phyloP scores from a whole-genome alignment of 2,329 filamentous ascomycete genomes.

The Aspergillus niger region DNA sequence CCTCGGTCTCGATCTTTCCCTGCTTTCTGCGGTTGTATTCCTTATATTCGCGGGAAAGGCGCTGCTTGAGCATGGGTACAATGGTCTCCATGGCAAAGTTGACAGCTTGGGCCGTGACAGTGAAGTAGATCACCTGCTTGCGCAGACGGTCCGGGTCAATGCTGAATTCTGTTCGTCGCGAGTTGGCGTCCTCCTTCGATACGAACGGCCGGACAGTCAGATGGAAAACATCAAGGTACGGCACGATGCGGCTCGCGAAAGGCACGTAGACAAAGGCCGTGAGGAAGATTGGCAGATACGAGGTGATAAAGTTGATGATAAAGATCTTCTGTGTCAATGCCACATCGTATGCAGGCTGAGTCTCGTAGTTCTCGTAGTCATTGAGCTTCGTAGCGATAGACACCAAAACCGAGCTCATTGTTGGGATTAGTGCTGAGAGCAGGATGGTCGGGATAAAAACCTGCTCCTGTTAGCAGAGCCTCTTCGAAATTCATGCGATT shows the following conservation, averaged over 20 bases:
- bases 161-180: conserved; percentile 63
- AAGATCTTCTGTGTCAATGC: conserved; percentile 92
- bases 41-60: conserved; percentile 71
- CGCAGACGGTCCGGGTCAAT: conserved; percentile 83
- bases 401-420: conserved; percentile 79
- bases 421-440: conserved; percentile 76
- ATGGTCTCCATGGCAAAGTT: conserved; percentile 84
- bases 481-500: background rate
- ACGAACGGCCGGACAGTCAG: conserved; percentile 74
- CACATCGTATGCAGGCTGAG: conserved; percentile 76
- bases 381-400: conserved; percentile 76
- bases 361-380: conserved; percentile 90
- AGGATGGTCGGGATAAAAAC: conserved; percentile 87
- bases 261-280: conserved; percentile 95
- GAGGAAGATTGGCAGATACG: conserved; percentile 84
- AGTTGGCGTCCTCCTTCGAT: conserved; percentile 71
- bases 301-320: conserved; percentile 97
- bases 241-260: conserved; percentile 82
- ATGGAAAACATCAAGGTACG: conserved; percentile 85
- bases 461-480: conserved; percentile 45
- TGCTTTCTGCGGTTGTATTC: conserved; percentile 34
- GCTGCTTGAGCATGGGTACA: conserved; percentile 81
- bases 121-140: conserved; percentile 95
- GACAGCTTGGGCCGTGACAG: conserved; percentile 91
- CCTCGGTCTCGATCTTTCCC: conserved; percentile 24